Base-by-base conservation (phyloP, 1,284 basidiomycete species). In the Sporisorium exsertum region DNA sequence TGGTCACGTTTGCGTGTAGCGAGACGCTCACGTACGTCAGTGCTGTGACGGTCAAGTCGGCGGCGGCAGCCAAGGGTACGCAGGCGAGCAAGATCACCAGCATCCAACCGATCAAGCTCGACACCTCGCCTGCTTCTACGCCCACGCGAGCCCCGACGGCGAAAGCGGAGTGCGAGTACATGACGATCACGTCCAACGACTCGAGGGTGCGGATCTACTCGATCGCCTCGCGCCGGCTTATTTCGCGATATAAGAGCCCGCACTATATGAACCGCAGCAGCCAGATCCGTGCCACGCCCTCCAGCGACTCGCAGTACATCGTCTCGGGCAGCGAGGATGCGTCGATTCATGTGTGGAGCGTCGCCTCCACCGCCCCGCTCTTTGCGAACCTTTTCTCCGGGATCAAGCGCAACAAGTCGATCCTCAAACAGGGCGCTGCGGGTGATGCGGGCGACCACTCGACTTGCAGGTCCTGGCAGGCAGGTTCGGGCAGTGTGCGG, bases 111-210 rank as follows among this genome's bases (percentile, higher is more conserved):
- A 64, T 84, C 45, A 72, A 74, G 13, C 58, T 62, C 24, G 53
- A 50, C 40, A 61, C 58, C 35, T 56, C 65, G 42, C 50, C 46
- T 3, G n/a, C 53, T 58, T 47, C 20, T n/a, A n/a, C 13, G 18
- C 32, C 18, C 13, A 0, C 5, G 37, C 4, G 27, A 9, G 29
- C 26, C 3, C 12, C 47, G 3, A n/a, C 55, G 32, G 15, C 37
- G 2, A 22, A 16, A 16, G 9, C 46, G 5, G 47, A 55, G 35
- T 20, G 37, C 12, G 85, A 87, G 35, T 77, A 81, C 8, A 70
- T 87, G 27, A 79, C 87, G 22, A 74, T 87, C 53, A 85, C 85
- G 18, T 84, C 80, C 18, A 87, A 87, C 77, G 86, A 87, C 54
- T 86, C 85, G 10, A 77, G 86, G 18, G 68, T 87, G 12, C 73